phyloP scores from a whole-genome alignment of 2,329 filamentous ascomycete species.

The Colletotrichum tropicicola region DNA sequence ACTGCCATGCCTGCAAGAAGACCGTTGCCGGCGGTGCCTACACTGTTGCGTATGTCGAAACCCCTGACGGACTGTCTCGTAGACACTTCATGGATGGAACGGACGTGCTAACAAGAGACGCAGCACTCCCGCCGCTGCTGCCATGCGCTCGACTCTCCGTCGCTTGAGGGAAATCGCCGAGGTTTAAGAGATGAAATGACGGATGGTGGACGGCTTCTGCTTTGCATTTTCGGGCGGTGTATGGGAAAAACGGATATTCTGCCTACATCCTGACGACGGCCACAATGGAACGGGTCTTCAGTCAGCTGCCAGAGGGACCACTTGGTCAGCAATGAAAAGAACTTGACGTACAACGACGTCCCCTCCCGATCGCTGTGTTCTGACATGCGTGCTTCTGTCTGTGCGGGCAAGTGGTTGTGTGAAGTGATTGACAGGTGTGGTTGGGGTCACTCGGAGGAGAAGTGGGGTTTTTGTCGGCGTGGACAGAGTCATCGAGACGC shows the following conservation, averaged over 20 bases:
- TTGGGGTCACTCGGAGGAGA: neutral
- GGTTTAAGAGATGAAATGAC: constrained; percentile 69
- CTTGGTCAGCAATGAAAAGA: constrained; percentile 54
- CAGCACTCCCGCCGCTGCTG: constrained; percentile 91
- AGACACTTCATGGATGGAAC: neutral
- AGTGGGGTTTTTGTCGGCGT: neutral
- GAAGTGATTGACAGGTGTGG: constrained; percentile 7
- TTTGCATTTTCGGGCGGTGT: constrained; percentile 58
- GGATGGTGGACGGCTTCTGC: constrained; percentile 44
- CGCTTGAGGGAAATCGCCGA: constrained; percentile 97
- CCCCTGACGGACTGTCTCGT: neutral
- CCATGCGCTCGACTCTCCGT: constrained; percentile 95
- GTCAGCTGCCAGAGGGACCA: constrained; percentile 44
- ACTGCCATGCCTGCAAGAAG: constrained; percentile 96
- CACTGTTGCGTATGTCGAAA: constrained; percentile 86
- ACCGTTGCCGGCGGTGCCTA: constrained; percentile 90
- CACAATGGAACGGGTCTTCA: constrained; percentile 43
- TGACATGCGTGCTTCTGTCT: constrained; percentile 2
- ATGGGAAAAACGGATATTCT: constrained; percentile 53
- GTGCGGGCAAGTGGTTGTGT: constrained; percentile 5
- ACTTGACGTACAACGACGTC: constrained; percentile 34
- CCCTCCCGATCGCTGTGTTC: constrained; percentile 22
- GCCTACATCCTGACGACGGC: constrained; percentile 52
- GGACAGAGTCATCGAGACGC: neutral
- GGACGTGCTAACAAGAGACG: constrained; percentile 39